A percentile compares a stretch with the other conserved stretches of the same genome.
Conservation (phyloP, 2,329 filamentous ascomycete genomes). For the Magnaporthales sp. region DNA sequence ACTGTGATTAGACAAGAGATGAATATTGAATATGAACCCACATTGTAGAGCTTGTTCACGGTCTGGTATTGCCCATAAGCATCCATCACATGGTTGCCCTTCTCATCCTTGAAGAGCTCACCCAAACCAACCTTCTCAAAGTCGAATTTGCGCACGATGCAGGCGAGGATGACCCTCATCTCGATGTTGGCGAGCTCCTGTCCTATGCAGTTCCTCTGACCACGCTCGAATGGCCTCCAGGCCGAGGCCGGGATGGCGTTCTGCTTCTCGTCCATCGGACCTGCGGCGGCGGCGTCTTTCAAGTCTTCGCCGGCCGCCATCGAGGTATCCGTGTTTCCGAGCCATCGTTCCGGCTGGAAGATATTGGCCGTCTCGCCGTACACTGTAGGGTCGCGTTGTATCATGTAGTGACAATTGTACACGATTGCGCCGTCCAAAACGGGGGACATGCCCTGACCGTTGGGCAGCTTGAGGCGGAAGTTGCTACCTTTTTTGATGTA, state of each 20-base stretch:
- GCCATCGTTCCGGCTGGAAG: conserved; percentile 32
- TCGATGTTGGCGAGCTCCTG: conserved; percentile 39
- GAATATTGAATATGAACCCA: conserved; percentile 12
- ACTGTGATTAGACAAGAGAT: neutral
- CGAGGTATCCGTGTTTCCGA: conserved; percentile 19
- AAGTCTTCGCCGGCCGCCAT: conserved; percentile 10
- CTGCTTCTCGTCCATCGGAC: conserved; percentile 4
- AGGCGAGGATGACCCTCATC: conserved; percentile 20
- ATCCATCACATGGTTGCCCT: conserved; percentile 12
- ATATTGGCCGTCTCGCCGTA: conserved; percentile 24
- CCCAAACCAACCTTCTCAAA: conserved; percentile 23
- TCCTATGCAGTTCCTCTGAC: conserved; percentile 44
- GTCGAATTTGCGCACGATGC: conserved; percentile 19
- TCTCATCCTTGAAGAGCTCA: conserved; percentile 15
- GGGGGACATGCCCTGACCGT: conserved; percentile 16
- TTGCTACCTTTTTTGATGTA: conserved; percentile 16
- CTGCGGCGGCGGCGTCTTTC: conserved; percentile 1
- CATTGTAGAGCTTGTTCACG: conserved; percentile 18
- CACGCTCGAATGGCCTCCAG: conserved; percentile 44
- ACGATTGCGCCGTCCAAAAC: conserved; percentile 24
- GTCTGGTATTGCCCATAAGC: conserved; percentile 16
- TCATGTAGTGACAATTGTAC: conserved; percentile 23
- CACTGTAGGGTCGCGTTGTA: conserved; percentile 24
- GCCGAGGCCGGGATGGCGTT: conserved; percentile 25
- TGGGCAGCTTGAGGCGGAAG: conserved; percentile 19